These are phyloP conservation scores for Crucibulum laeve DNA, from an alignment of 768 basidiomycete species.

Conservation along the genomic window DNA sequence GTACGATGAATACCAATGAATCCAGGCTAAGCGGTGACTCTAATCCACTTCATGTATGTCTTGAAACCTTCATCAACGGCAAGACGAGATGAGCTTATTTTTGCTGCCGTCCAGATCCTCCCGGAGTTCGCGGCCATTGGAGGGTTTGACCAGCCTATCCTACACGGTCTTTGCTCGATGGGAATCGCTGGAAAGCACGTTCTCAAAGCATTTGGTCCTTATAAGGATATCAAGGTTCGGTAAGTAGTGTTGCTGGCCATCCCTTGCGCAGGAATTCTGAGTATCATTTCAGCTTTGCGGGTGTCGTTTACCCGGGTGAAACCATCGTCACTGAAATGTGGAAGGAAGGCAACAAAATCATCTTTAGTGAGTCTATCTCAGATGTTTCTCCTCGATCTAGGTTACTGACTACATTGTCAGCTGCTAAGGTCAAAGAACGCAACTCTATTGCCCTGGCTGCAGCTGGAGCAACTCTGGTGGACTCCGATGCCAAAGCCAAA, in stretches of 20 bases:
- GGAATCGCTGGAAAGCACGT: conserved; percentile 94
- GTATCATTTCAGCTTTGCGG: conserved; percentile 71
- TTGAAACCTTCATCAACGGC: too few relatives aligned
- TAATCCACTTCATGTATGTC: conserved; percentile 86
- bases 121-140: conserved; percentile 93
- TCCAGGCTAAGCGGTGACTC: conserved; percentile 81
- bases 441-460: conserved; percentile 65
- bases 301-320: conserved; percentile 92
- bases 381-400: neutral
- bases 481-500: conserved; percentile 51
- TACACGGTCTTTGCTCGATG: conserved; percentile 88
- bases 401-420: conserved; percentile 36
- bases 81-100: neutral
- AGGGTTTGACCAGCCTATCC: conserved; percentile 89
- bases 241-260: conserved; percentile 25
- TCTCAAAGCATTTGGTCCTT: conserved; percentile 78
- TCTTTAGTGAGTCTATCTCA: conserved; percentile 70
- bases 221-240: conserved; percentile 94
- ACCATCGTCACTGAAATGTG: conserved; percentile 97
- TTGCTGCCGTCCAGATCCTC: conserved; percentile 52
- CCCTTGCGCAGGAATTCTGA: neutral
- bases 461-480: conserved; percentile 74
- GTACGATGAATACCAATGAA: neutral
- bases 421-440: conserved; percentile 85
- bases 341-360: conserved; percentile 89